Evolutionary conservation across 2,329 filamentous ascomycete species (phyloP), one percentile per base, ranked within the genome.

Genomic region (Fusarium sp.): DNA sequence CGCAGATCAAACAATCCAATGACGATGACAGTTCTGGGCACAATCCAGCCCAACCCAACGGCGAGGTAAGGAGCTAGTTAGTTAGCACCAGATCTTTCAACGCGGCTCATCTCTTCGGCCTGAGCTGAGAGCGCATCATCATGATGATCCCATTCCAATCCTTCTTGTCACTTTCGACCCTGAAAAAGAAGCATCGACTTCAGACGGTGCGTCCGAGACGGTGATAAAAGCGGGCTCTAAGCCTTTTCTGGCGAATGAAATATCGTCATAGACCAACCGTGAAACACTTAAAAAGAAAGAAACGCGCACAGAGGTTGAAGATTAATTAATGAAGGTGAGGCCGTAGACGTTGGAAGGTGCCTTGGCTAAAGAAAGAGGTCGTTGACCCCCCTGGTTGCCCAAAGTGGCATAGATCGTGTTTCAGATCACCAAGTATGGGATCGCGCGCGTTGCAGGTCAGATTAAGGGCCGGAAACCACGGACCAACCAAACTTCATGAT

Each of bases 261-360:
- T 30, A 18, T 8, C 22, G 38, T 8, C 8, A 20, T 24, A 25
- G 4, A 12, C 5, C 38, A 57, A 22, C 25, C 25, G 52, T 61
- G 68, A 71, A 69, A 71, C 63, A n/a, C 22, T 18, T n/a, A 51
- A 55, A 71, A 73, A 63, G 42, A 59, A 65, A 64, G 49, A 59
- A 60, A 62, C 66, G 56, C 22, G 47, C 55, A 58, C 63, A 32
- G 63, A 60, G 38, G 32, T 45, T 47, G n/a, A 64, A 49, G 30
- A 60, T 55, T 59, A 49, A 40, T 60, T 42, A 40, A 47, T 38
- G 18, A 38, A 49, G 47, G 49, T 63, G 59, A 66, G 51, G 66
- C 49, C 54, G 44, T 8, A 58, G 53, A 63, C 50, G 59, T 73
- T 74, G 59, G 59, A 73, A 55, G 30, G 42, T 47, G 25, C 29